A percentile compares a stretch with the other conserved stretches of the same genome.
Conservation (phyloP, 2,329 filamentous ascomycete genomes). For the Gaeumannomyces sp. region DNA sequence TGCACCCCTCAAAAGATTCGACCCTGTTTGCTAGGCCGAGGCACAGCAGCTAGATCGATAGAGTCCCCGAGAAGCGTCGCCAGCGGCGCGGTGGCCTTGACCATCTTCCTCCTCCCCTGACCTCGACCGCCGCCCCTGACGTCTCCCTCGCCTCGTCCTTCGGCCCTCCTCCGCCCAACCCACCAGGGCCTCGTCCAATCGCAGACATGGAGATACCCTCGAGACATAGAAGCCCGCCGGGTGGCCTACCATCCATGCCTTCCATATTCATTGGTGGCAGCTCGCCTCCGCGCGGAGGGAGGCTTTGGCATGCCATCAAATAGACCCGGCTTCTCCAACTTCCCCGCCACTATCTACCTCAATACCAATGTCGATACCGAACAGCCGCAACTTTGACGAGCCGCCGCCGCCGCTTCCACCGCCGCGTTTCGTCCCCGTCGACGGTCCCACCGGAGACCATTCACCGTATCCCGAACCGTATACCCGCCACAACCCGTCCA, state of each 20-base stretch:
- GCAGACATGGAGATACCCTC: constrained; percentile 17
- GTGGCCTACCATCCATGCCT: constrained; percentile 13
- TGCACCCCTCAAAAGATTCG: too few relatives aligned
- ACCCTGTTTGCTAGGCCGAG: too few relatives aligned
- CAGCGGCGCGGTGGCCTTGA: too few relatives aligned
- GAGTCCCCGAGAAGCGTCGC: too few relatives aligned
- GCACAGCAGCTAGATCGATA: too few relatives aligned
- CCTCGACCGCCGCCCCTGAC: constrained; percentile 3
- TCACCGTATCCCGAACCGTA: constrained; percentile 17
- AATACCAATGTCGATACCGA: constrained; percentile 31
- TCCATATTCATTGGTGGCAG: constrained; percentile 19
- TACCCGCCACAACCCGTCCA: constrained; percentile 5
- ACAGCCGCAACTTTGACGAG: constrained; percentile 26
- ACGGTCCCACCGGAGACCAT: constrained; percentile 17
- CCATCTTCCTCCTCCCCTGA: too few relatives aligned
- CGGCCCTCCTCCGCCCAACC: too few relatives aligned
- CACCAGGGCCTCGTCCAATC: background rate
- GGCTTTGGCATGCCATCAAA: constrained; percentile 9
- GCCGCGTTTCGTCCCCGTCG: constrained; percentile 24
- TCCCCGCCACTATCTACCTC: constrained; percentile 24
- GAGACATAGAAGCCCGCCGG: constrained; percentile 11
- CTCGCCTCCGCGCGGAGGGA: constrained; percentile 8
- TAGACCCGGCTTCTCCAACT: constrained; percentile 16
- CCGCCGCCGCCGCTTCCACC: constrained; percentile 31
- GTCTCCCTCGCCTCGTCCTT: background rate